These are phyloP conservation scores for Pseudovirgaria hyperparasitica DNA, from an alignment of 2,329 filamentous ascomycete species.

Conservation along the genomic window DNA sequence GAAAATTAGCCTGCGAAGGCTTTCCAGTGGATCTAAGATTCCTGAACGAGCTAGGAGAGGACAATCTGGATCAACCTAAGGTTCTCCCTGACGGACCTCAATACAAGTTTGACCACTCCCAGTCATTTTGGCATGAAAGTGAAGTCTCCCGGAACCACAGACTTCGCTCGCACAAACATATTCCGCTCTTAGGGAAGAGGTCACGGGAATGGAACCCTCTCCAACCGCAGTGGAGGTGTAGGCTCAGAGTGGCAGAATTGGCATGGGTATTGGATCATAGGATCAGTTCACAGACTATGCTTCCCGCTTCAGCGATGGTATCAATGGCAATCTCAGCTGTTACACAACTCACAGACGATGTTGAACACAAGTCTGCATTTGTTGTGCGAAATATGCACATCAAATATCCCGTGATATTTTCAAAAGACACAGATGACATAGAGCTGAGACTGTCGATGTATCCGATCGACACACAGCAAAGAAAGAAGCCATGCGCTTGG, in stretches of 20 bases:
- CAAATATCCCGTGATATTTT: too few species aligned
- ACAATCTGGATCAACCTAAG: slow-evolving; percentile 4
- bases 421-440: too few species aligned
- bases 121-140: slow-evolving; percentile 9
- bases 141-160: slow-evolving; percentile 5
- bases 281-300: too few species aligned
- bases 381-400: too few species aligned
- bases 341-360: too few species aligned
- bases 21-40: slow-evolving; percentile 6
- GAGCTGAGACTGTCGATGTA: too few species aligned
- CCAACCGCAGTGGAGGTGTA: slow-evolving; percentile 9
- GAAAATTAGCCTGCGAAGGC: slow-evolving; percentile 9
- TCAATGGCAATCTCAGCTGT: too few species aligned
- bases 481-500: too few species aligned
- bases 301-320: too few species aligned
- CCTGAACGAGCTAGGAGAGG: slow-evolving; percentile 11
- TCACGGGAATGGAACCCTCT: slow-evolving; percentile 11
- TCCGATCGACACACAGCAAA: too few species aligned
- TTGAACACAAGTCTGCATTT: too few species aligned
- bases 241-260: slow-evolving; percentile 9
- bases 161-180: slow-evolving; percentile 2
- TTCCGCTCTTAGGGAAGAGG: slow-evolving; percentile 14
- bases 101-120: slow-evolving; percentile 15
- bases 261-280: slow-evolving; percentile 15
- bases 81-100: slow-evolving; percentile 9